Evolutionary conservation across 768 basidiomycete species (phyloP).

Genomic region (Boletus sensibilis): DNA sequence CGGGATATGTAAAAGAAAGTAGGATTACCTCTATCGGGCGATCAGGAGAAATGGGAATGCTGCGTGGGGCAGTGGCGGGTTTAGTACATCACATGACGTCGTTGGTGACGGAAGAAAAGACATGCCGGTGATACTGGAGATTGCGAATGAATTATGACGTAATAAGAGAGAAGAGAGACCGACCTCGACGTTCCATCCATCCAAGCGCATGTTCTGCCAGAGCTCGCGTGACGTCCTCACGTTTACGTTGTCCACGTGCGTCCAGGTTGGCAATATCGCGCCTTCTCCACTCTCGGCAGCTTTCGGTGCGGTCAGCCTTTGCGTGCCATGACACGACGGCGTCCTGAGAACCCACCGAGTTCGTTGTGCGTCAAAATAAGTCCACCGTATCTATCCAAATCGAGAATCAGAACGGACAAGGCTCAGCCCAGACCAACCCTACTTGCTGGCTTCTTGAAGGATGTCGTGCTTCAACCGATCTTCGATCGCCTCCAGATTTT

Average conservation of each 20-base stretch:
- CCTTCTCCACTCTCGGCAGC: constrained; percentile 67
- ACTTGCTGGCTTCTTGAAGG: constrained; percentile 77
- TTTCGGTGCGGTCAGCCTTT: constrained; percentile 17
- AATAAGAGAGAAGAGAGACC: not conserved
- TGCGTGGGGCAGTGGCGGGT: constrained; percentile 29
- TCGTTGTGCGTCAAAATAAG: constrained; percentile 93
- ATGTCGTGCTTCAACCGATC: constrained; percentile 87
- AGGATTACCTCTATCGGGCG: constrained; percentile 77
- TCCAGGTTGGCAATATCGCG: constrained; percentile 90
- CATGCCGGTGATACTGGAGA: constrained; percentile 73
- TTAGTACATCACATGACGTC: constrained; percentile 7
- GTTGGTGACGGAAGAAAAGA: constrained; percentile 3
- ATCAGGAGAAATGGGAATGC: constrained; percentile 94
- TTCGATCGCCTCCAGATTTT: constrained; percentile 94
- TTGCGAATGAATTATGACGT: constrained; percentile 15
- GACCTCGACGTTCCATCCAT: constrained; percentile 94
- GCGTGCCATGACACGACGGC: not conserved
- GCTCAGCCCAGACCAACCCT: not conserved
- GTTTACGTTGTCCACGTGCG: constrained; percentile 75
- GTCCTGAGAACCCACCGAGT: constrained; percentile 50
- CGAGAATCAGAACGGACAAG: constrained; percentile 6
- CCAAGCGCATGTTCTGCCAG: constrained; percentile 71
- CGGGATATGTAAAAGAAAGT: not conserved
- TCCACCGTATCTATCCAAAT: constrained; percentile 69
- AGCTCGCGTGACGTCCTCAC: constrained; percentile 89